Evolutionary conservation across 176 grass and related monocot genomes (phyloP).

Genomic region (Neostapfia colusana): DNA sequence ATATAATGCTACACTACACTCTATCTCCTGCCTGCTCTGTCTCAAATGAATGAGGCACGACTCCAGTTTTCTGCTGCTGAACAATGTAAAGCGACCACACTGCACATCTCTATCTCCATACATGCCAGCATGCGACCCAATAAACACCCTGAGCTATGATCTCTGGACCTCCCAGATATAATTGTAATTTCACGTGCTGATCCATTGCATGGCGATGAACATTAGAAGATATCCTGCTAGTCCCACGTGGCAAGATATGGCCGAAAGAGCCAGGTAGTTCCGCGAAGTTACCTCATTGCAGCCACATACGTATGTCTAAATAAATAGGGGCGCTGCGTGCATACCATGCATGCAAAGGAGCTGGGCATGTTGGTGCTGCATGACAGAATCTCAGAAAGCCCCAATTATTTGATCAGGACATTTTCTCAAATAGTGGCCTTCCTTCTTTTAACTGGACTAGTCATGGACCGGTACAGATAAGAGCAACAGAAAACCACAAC

Average conservation of each 20-base stretch:
- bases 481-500: background rate
- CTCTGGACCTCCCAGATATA: background rate
- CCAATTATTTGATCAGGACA: conserved; percentile 46
- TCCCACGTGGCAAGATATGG: background rate
- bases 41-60: too few relatives aligned
- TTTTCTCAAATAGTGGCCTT: conserved; percentile 21
- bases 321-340: background rate
- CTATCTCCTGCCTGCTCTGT: too few relatives aligned
- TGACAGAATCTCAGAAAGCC: conserved; percentile 29
- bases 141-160: background rate
- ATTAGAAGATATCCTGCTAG: background rate
- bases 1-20: too few relatives aligned
- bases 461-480: conserved; percentile 12
- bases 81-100: background rate
- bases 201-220: background rate
- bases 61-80: too few relatives aligned
- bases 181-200: background rate
- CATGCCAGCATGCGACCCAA: background rate
- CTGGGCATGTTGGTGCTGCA: background rate
- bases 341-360: conserved; percentile 20
- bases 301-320: conserved; percentile 8
- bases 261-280: background rate
- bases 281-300: background rate
- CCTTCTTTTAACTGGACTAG: conserved; percentile 15
- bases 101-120: background rate